Evolutionary conservation across 2,329 filamentous ascomycete species (phyloP).

Genomic region (Ascochyta viciae-villosae): DNA sequence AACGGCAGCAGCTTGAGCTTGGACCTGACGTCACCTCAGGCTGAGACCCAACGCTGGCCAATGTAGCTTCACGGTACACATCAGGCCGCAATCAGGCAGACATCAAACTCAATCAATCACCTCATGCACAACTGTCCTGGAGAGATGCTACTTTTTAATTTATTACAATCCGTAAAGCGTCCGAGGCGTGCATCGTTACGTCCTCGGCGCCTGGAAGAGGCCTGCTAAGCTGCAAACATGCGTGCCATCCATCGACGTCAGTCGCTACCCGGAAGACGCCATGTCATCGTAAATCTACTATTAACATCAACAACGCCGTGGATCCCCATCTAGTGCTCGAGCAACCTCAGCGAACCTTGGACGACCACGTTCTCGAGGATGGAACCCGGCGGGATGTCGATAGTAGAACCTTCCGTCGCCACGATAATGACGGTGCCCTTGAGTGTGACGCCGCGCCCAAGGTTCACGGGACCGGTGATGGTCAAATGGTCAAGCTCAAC

Average conservation of each 20-base stretch:
- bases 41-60: not conserved
- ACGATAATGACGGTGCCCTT: slow-evolving; percentile 99
- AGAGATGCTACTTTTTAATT: slow-evolving; percentile 28
- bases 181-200: slow-evolving; percentile 27
- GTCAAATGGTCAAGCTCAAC: slow-evolving; percentile 94
- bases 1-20: slow-evolving; percentile 16
- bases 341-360: slow-evolving; percentile 85
- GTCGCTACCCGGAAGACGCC: slow-evolving; percentile 26
- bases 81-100: slow-evolving; percentile 27
- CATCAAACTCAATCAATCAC: slow-evolving; percentile 1
- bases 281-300: slow-evolving; percentile 37
- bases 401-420: slow-evolving; percentile 95
- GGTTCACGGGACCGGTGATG: slow-evolving; percentile 96
- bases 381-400: slow-evolving; percentile 95
- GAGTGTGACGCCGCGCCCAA: slow-evolving; percentile 91
- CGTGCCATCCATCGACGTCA: slow-evolving; percentile 28
- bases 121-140: not conserved
- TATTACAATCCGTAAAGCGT: slow-evolving; percentile 37
- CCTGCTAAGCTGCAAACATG: slow-evolving; percentile 35
- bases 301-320: slow-evolving; percentile 23
- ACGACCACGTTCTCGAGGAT: slow-evolving; percentile 99
- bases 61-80: not conserved
- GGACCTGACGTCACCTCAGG: slow-evolving; percentile 29
- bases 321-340: slow-evolving; percentile 64
- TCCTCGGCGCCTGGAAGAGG: slow-evolving; percentile 15